Evolutionary conservation across 495 filamentous ascomycete species (phyloP).

Genomic region (Aspergillus funiculosus): DNA sequence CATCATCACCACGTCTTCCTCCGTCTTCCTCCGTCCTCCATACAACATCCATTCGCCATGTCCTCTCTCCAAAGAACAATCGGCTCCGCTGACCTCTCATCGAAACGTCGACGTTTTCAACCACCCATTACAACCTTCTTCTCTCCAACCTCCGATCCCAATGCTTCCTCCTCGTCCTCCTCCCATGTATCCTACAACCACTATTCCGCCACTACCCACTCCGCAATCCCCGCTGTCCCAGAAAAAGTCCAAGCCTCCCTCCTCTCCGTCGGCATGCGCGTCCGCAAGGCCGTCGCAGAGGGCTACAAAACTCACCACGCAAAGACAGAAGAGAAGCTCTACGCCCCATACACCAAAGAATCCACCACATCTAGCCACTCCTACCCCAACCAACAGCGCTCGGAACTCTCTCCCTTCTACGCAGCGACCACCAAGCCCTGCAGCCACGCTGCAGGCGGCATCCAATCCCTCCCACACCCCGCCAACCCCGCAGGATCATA

Average conservation of each 20-base stretch:
- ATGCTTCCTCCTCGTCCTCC: conserved; percentile 10
- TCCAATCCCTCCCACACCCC: conserved; percentile 14
- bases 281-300: conserved; percentile 85
- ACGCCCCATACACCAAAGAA: conserved; percentile 19
- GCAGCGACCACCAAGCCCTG: conserved; percentile 66
- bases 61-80: no score
- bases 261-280: conserved; percentile 82
- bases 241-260: conserved; percentile 66
- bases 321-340: conserved; percentile 26
- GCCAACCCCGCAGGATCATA: conserved; percentile 6
- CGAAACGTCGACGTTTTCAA: conserved; percentile 45
- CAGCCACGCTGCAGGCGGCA: no score
- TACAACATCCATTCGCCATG: no score
- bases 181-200: conserved; percentile 33
- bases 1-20: no score
- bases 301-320: conserved; percentile 70
- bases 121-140: conserved; percentile 45
- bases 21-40: no score
- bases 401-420: conserved; percentile 71
- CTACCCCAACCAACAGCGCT: conserved; percentile 17
- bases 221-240: conserved; percentile 48
- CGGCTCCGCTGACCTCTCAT: conserved; percentile 22
- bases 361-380: conserved; percentile 5
- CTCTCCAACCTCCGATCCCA: conserved; percentile 15
- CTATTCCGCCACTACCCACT: conserved; percentile 40